Percentiles rank a stretch among this genome's conserved stretches.
phyloP scores from a whole-genome alignment of 2,329 filamentous ascomycete species.

The Clonostachys chloroleuca region DNA sequence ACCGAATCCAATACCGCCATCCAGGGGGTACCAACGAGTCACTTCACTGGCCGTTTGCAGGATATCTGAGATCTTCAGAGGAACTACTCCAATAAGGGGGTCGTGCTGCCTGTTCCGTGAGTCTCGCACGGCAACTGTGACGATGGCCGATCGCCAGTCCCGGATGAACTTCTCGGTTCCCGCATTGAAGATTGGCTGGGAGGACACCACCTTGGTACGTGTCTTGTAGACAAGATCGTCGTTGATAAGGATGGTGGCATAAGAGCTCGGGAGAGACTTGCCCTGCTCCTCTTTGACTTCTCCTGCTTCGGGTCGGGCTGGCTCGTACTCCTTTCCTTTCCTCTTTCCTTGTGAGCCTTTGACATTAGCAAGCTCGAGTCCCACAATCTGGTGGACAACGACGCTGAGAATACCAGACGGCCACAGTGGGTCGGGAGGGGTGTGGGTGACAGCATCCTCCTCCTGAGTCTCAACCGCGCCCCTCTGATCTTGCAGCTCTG shows the following conservation, averaged over 20 bases:
- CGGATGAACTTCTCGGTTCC: conserved; percentile 90
- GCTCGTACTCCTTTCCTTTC: conserved; percentile 84
- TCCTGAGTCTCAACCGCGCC: conserved; percentile 65
- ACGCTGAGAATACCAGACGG: conserved; percentile 85
- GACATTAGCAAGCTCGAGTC: conserved; percentile 86
- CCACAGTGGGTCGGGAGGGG: conserved; percentile 94
- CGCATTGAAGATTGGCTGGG: conserved; percentile 95
- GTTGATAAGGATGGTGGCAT: conserved; percentile 89
- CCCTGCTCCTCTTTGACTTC: conserved; percentile 83
- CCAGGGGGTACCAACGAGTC: conserved; percentile 93
- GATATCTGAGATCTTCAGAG: conserved; percentile 83
- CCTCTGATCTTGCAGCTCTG: conserved; percentile 75
- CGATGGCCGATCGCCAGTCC: conserved; percentile 84
- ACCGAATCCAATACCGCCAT: conserved; percentile 90
- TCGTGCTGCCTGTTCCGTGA: conserved; percentile 88
- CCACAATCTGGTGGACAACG: conserved; percentile 91
- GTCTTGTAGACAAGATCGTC: conserved; percentile 91
- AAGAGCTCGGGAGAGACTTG: conserved; percentile 76
- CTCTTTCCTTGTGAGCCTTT: conserved; percentile 79
- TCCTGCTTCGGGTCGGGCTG: conserved; percentile 74
- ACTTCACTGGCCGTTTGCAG: conserved; percentile 81
- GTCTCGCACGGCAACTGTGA: conserved; percentile 86
- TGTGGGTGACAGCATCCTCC: conserved; percentile 83
- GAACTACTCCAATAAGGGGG: conserved; percentile 88
- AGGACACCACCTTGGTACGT: conserved; percentile 88